Evolutionary conservation across 129 eudicot species (phyloP).

Genomic region (Flaveria robusta): DNA sequence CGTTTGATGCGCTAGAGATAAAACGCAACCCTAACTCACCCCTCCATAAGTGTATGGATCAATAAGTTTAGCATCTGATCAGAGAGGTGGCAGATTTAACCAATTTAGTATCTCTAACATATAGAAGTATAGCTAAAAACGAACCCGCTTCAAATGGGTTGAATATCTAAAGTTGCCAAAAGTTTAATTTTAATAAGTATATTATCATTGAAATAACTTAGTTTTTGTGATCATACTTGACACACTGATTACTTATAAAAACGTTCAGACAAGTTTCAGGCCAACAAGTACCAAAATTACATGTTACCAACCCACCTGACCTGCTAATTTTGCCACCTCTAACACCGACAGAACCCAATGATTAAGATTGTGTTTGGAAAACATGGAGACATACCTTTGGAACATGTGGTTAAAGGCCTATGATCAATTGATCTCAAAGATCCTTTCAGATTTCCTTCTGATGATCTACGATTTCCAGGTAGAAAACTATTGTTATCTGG

Average conservation of each 20-base stretch:
- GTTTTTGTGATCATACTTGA: background rate
- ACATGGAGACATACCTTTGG: constrained; percentile 56
- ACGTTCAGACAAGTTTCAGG: background rate
- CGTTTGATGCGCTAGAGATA: background rate
- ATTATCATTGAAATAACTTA: background rate
- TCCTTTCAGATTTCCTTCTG: constrained; percentile 59
- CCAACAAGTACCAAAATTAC: background rate
- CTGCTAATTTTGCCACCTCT: constrained; percentile 1
- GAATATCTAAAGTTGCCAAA: background rate
- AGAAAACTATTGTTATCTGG: constrained; percentile 41
- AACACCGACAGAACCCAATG: constrained; percentile 2
- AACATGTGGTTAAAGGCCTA: constrained; percentile 32
- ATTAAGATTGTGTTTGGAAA: background rate
- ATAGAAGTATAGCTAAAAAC: background rate
- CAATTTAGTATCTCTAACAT: background rate
- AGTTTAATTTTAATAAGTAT: background rate
- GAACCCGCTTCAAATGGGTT: background rate
- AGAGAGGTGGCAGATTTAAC: background rate
- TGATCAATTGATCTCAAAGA: constrained; percentile 44
- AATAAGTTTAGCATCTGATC: background rate
- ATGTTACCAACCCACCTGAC: background rate
- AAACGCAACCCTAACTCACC: background rate
- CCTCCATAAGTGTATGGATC: background rate
- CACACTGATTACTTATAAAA: background rate
- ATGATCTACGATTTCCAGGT: constrained; percentile 45